A percentile compares a stretch with the other conserved stretches of the same genome.
Evolutionary conservation across 352 stramenopile genomes (phyloP).

Genomic region (Sclerospora graminicola): DNA sequence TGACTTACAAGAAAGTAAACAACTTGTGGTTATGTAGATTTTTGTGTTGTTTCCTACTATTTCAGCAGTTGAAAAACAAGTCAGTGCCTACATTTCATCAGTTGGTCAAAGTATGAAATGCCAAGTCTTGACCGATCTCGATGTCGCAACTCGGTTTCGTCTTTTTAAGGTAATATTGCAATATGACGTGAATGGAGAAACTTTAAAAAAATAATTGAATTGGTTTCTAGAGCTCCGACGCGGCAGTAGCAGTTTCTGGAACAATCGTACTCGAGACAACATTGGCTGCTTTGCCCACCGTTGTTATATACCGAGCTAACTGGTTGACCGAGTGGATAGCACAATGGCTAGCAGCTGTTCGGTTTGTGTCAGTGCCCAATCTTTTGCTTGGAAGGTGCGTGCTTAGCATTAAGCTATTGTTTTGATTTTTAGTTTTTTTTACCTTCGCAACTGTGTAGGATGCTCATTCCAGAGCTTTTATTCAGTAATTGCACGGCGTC

Average conservation of each 20-base stretch:
- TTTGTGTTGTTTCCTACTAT: constrained; percentile 57
- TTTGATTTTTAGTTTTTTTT: not conserved
- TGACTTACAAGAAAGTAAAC: not conserved
- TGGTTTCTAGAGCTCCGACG: constrained; percentile 30
- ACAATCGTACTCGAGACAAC: constrained; percentile 62
- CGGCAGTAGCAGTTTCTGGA: constrained; percentile 52
- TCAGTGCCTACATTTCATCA: constrained; percentile 12
- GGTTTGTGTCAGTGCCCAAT: constrained; percentile 70
- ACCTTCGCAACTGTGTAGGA: constrained; percentile 3
- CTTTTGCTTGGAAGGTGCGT: constrained; percentile 43
- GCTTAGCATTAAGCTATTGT: not conserved
- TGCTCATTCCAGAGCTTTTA: constrained; percentile 52
- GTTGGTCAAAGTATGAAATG: not conserved
- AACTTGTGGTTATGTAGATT: constrained; percentile 15
- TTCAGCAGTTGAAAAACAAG: constrained; percentile 16
- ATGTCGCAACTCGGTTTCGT: constrained; percentile 6
- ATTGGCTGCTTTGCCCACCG: constrained; percentile 38
- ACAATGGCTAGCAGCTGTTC: constrained; percentile 39
- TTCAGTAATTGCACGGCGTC: constrained; percentile 41
- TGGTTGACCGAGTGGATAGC: constrained; percentile 45
- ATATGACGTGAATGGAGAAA: too few species aligned
- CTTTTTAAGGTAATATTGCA: constrained; percentile 24
- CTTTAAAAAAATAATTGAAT: too few species aligned
- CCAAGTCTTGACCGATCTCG: constrained; percentile 17
- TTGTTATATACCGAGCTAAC: constrained; percentile 69